A percentile compares a stretch with the other conserved stretches of the same genome.
These are phyloP conservation scores for Mucuna pruriens DNA, from an alignment of 306 rosid species.

Conservation along the genomic window DNA sequence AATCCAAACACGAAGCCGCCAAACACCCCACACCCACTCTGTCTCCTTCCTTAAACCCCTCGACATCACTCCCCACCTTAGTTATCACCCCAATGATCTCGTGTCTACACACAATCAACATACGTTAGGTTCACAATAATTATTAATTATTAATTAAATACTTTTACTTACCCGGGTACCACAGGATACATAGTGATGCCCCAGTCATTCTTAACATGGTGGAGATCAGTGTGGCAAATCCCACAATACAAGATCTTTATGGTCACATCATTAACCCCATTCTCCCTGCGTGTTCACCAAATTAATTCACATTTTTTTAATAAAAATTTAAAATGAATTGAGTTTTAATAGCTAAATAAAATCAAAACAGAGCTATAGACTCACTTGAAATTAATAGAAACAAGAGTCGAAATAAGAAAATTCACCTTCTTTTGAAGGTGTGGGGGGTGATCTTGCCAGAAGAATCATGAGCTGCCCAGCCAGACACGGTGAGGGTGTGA, in stretches of 20 bases:
- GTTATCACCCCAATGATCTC: conserved; percentile 71
- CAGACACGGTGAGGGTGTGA: conserved; percentile 71
- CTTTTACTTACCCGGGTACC: conserved; percentile 65
- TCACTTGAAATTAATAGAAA: too few relatives aligned
- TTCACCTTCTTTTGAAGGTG: conserved; percentile 66
- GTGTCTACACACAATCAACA: conserved; percentile 49
- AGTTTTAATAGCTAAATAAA: too few relatives aligned
- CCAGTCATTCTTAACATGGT: conserved; percentile 67
- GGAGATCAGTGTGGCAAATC: conserved; percentile 82
- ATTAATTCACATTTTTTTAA: too few relatives aligned
- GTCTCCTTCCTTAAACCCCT: conserved; percentile 67
- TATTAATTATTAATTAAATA: too few relatives aligned
- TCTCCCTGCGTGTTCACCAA: conserved; percentile 53
- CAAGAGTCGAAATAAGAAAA: not conserved
- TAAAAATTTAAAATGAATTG: too few relatives aligned
- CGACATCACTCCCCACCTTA: conserved; percentile 66
- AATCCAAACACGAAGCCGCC: conserved; percentile 70
- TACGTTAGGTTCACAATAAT: too few relatives aligned
- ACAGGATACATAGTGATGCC: conserved; percentile 79
- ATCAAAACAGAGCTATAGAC: too few relatives aligned
- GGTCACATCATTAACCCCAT: conserved; percentile 66
- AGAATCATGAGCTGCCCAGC: conserved; percentile 89
- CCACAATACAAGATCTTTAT: conserved; percentile 70
- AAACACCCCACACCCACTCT: conserved; percentile 79
- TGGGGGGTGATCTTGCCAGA: conserved; percentile 68